These are phyloP conservation scores for Kandelia obovata DNA, from an alignment of 345 rosid genomes.

Conservation along the genomic window DNA sequence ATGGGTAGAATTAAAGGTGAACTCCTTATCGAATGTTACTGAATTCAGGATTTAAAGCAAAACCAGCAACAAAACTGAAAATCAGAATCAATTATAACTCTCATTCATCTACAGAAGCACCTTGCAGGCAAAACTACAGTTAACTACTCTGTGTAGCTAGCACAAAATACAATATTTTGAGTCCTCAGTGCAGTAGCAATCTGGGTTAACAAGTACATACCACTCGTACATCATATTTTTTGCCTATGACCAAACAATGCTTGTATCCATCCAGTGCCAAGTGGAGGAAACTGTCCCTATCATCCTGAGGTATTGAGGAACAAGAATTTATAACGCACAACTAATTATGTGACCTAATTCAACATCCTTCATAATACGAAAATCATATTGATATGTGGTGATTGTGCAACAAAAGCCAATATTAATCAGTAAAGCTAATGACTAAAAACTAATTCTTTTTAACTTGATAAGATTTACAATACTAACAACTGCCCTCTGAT, in stretches of 20 bases:
- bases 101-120: no score
- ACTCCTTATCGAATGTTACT: no score
- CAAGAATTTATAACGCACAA: neutral
- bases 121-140: no score
- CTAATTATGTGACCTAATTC: neutral
- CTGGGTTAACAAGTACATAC: conserved; percentile 37
- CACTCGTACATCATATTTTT: conserved; percentile 93
- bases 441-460: neutral
- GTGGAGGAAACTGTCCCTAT: conserved; percentile 83
- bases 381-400: neutral
- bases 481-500: neutral
- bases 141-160: no score
- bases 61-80: no score
- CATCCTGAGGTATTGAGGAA: conserved; percentile 53
- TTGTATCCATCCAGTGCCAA: conserved; percentile 90
- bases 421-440: neutral
- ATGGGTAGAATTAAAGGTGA: no score
- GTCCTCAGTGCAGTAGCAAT: no score
- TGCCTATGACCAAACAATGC: conserved; percentile 76
- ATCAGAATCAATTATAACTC: no score
- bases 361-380: neutral
- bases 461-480: neutral
- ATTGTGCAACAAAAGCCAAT: neutral
- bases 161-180: no score
- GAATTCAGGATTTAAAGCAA: no score